Percentiles rank a stretch among this genome's conserved stretches.
Evolutionary conservation across 1,139 yeast species (phyloP).

Genomic region (Taiozyma sp.): DNA sequence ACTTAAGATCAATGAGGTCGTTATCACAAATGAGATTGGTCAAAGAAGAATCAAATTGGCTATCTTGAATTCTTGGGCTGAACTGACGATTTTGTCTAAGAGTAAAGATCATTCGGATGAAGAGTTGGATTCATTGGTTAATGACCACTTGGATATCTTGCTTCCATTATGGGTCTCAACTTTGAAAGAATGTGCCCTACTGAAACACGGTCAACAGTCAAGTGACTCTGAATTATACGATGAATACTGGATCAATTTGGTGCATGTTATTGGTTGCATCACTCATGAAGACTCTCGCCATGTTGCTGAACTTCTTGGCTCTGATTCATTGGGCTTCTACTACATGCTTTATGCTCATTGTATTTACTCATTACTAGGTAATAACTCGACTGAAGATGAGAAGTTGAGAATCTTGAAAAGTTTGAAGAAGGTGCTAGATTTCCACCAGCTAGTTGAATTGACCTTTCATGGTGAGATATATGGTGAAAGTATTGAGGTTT

Average conservation of each 20-base stretch:
- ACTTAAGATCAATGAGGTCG: conserved; percentile 35
- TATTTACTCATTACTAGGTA: conserved; percentile 61
- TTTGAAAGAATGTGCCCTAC: conserved; percentile 67
- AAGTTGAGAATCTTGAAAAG: conserved; percentile 46
- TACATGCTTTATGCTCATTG: conserved; percentile 84
- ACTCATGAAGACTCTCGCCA: conserved; percentile 46
- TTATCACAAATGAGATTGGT: conserved; percentile 25
- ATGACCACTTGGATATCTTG: conserved; percentile 54
- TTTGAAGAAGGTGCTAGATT: conserved; percentile 52
- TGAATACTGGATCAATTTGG: conserved; percentile 73
- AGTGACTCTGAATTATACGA: conserved; percentile 52
- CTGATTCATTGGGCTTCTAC: conserved; percentile 68
- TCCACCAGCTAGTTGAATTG: conserved; percentile 53
- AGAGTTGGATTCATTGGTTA: conserved; percentile 40
- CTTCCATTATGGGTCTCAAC: conserved; percentile 78
- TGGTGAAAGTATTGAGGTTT: conserved; percentile 68
- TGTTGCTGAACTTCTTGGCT: conserved; percentile 40
- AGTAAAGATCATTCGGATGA: conserved; percentile 32
- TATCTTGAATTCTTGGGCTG: conserved; percentile 87
- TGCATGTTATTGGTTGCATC: conserved; percentile 70
- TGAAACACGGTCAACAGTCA: conserved; percentile 45
- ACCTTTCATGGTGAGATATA: conserved; percentile 68
- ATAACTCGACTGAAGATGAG: conserved; percentile 20
- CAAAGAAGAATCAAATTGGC: conserved; percentile 44
- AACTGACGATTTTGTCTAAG: conserved; percentile 51